Evolutionary conservation across 768 basidiomycete species (phyloP), one percentile per base, ranked within the genome.

Genomic region (Podaxis rugospora): DNA sequence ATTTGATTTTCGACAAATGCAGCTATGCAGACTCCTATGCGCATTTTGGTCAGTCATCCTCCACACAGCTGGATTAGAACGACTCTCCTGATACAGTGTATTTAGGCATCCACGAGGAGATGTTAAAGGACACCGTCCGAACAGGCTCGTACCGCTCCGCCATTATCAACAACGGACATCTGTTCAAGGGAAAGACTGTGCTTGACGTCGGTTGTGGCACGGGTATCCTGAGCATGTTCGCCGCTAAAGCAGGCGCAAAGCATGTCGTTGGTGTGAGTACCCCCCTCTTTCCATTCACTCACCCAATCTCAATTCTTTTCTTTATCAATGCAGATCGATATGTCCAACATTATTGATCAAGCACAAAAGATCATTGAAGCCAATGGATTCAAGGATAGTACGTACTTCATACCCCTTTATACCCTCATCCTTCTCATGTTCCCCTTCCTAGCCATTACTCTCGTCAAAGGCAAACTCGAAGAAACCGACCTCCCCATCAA

Each of bases 321-420:
- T 65, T 66, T 55, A 59, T 66, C 35, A 36, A 7, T 62, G 49
- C 51, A 95, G 93, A 95, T 99, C 75, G 97, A 99, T 78, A 99
- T 99, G 97, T 97, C 95, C 61, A 99, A 99, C 78, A 99, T 99
- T 76, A 92, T 98, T 74, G 97, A 98, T 78, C 96, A 98, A 78
- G 97, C 97, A 2, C 86, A 89, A 79, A 96, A 93, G 76, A 99
- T 99, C 65, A 87, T 98, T 66, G 89, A 94, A 67, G 91, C 92
- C 14, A 99, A 99, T 67, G 95, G 95, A 52, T 98, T 98, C 82
- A 87, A 88, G 76, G 90, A 97, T 71, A 90, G 95, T 98, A 64
- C 66, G 93, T 68, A 16, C 55, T 35, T 44, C 28, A 2, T 23
- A 23, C 35, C 18, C 25, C 11, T 18, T 44, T 51, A 51, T 36